A percentile compares a stretch with the other conserved stretches of the same genome.
These are phyloP conservation scores for Zangia roseola DNA, from an alignment of 768 basidiomycete species.

Conservation along the genomic window DNA sequence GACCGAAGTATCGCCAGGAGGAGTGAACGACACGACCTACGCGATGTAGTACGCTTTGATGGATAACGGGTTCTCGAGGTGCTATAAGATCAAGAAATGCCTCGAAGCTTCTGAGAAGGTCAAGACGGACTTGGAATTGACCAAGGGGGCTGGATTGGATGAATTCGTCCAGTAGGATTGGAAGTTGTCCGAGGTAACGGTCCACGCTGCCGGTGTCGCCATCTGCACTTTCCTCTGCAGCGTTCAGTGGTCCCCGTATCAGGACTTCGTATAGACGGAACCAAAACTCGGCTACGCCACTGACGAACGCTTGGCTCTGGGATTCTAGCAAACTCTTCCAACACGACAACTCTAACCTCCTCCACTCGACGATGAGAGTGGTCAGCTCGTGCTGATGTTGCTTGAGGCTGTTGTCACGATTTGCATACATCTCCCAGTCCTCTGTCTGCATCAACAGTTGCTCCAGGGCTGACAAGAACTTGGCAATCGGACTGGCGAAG, in stretches of 20 bases:
- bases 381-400: slow-evolving; percentile 63
- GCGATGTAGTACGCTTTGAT: slow-evolving; percentile 40
- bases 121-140: slow-evolving; percentile 70
- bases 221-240: slow-evolving; percentile 38
- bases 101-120: slow-evolving; percentile 68
- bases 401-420: slow-evolving; percentile 81
- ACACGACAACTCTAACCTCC: slow-evolving; percentile 82
- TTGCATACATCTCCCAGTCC: slow-evolving; percentile 98
- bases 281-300: slow-evolving; percentile 73
- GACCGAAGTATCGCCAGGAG: slow-evolving; percentile 60
- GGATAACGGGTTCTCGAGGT: slow-evolving; percentile 27
- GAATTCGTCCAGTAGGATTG: slow-evolving; percentile 81
- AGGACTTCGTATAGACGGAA: slow-evolving; percentile 83
- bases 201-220: slow-evolving; percentile 37
- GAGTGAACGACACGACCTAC: slow-evolving; percentile 60
- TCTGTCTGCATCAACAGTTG: slow-evolving; percentile 82
- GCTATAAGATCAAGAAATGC: slow-evolving; percentile 43
- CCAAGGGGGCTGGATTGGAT: slow-evolving; percentile 76
- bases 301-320: slow-evolving; percentile 50
- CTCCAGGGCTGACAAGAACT: slow-evolving; percentile 79
- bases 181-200: slow-evolving; percentile 60
- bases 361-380: slow-evolving; percentile 81
- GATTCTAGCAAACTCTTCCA: slow-evolving; percentile 82
- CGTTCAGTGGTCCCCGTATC: slow-evolving; percentile 59
- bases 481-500: slow-evolving; percentile 74